Evolutionary conservation across 805 yeast genomes (phyloP), one percentile per base, ranked within the genome.

Genomic region (Saccharomycopsis malanga): DNA sequence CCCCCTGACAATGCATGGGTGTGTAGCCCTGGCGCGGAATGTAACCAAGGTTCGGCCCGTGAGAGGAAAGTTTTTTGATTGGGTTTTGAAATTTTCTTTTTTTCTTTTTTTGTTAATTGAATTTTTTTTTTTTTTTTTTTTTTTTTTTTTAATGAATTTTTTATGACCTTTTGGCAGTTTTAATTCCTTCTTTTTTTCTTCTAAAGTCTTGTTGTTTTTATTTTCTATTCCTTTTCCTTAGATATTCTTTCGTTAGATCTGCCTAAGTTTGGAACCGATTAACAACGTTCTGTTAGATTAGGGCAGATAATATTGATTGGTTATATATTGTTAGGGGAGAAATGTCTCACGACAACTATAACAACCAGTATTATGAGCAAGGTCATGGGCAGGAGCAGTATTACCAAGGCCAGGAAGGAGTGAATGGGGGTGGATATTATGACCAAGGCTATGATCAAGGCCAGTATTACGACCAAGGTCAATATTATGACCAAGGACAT

Each of bases 401-500:
- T 34, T 45, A 49, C 30, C 44, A 46, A 18, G 53, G 46, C 37
- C 46, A 48, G 17, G 44, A 30, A 12, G 42, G 50, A 34, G 58
- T 57, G 46, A 56, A 61, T 51, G 59, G 57, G 45, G 55, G 60
- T 48, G 61, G 57, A 27, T 58, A 63, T 47, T 67, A 66, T 49
- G 61, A 61, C 48, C 71, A 68, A 53, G 69, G 65, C 58, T 72
- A 66, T 24, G 62, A 67, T 46, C 71, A 71, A n/a, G 59, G 68
- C 42, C 70, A 65, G 38, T 64, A 65, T 52, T 64, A 67, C 50
- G 70, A 67, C 39, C 73, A 69, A 51, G 67, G 45, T 45, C 64
- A 66, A 27, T 57, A 56, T 49, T 64, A 65, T 45, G 69, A 66
- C 44, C 70, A 68, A 32, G 57, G 56, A 47, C 62, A 66, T 43